Evolutionary conservation across 2,329 filamentous ascomycete genomes (phyloP).

Genomic region (Myrmaecium sp.): DNA sequence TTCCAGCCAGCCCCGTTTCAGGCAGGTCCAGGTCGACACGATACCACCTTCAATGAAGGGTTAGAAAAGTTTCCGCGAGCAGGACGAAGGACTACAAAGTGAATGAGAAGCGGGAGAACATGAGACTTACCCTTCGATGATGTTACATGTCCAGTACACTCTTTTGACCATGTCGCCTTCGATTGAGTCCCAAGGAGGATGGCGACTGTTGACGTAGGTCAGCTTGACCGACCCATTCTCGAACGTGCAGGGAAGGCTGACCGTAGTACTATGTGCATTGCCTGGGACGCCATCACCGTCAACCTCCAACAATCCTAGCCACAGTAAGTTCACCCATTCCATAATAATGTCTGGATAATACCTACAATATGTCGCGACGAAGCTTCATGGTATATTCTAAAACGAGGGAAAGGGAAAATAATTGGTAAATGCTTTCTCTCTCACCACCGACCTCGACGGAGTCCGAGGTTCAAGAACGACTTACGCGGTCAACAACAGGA

Average conservation of each 20-base stretch:
- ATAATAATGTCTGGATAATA: too few species aligned
- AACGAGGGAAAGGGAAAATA: too few species aligned
- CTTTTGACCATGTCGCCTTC: conserved; percentile 1
- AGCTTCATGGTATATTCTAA: conserved; percentile 1
- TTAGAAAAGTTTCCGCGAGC: background rate
- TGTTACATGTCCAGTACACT: conserved; percentile 38
- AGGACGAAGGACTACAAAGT: too few species aligned
- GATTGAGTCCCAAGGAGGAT: background rate
- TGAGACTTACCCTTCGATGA: conserved; percentile 34
- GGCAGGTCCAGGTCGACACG: conserved; percentile 42
- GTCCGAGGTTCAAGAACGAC: too few species aligned
- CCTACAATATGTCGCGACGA: conserved; percentile 1
- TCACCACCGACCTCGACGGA: too few species aligned
- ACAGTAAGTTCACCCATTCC: background rate
- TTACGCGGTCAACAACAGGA: background rate
- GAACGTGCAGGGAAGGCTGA: too few species aligned
- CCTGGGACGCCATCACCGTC: background rate
- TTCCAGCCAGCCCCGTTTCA: conserved; percentile 33
- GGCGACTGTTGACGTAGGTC: background rate
- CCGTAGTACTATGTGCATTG: conserved; percentile 1
- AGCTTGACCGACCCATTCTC: conserved; percentile 6
- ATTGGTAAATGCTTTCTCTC: too few species aligned
- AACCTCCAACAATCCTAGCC: conserved; percentile 1
- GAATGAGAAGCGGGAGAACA: too few species aligned
- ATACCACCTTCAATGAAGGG: conserved; percentile 25